phyloP scores from a whole-genome alignment of 2,329 filamentous ascomycete species.

The Botryotinia calthae region DNA sequence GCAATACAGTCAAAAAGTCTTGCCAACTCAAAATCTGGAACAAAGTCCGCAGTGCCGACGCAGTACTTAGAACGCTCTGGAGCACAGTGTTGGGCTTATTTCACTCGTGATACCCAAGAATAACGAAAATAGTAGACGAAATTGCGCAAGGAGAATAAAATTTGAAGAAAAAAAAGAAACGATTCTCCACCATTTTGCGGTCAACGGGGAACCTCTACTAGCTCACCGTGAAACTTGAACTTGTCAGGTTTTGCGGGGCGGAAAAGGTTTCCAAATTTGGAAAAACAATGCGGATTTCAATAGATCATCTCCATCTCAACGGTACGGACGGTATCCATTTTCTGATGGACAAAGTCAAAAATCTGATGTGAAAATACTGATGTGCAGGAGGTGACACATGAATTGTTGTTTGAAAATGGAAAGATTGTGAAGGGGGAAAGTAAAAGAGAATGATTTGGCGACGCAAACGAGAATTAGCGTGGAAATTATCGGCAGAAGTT shows the following conservation, averaged over 20 bases:
- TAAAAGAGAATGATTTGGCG: not conserved
- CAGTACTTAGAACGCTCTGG: constrained; percentile 9
- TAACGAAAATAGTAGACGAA: not conserved
- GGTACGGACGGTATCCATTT: constrained; percentile 5
- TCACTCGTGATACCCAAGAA: constrained; percentile 2
- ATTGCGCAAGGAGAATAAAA: constrained; percentile 2
- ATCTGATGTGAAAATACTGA: not conserved
- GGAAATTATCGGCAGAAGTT: not conserved
- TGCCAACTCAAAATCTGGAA: constrained; percentile 16
- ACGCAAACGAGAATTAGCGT: constrained; percentile 8
- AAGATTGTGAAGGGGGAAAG: not conserved
- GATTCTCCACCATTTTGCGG: constrained; percentile 14
- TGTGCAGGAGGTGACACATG: not conserved
- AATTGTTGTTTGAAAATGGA: not conserved
- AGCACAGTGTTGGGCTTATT: constrained; percentile 1
- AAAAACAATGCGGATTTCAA: constrained; percentile 8
- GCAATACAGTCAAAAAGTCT: not conserved
- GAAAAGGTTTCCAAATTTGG: constrained; percentile 5
- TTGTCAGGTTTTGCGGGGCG: constrained; percentile 2
- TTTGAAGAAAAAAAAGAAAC: constrained; percentile 1
- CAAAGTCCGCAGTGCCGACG: constrained; percentile 6
- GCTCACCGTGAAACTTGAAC: constrained; percentile 9
- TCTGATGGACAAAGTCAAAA: not conserved
- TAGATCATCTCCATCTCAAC: not conserved
- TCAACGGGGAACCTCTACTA: constrained; percentile 2